Evolutionary conservation across 768 basidiomycete genomes (phyloP), one percentile per base, ranked within the genome.

Genomic region (Thelephora ganbajun): DNA sequence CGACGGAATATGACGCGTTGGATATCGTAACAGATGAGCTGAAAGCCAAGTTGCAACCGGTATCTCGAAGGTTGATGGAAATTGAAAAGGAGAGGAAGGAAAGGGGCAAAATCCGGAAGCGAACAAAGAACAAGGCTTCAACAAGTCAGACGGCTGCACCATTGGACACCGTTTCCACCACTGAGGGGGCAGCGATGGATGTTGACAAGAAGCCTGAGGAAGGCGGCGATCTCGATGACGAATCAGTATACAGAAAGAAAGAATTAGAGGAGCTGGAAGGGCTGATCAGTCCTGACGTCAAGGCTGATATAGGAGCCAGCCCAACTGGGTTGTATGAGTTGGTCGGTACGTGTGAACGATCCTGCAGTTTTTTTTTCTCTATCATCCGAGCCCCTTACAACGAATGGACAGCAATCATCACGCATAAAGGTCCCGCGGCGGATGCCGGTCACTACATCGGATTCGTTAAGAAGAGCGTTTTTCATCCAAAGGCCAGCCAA

Each of bases 391-490:
- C 30, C 14, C 2, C 23, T n/a, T n/a, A n/a, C n/a, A n/a, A n/a
- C n/a, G n/a, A n/a, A 5, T 18, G 18, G 22, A 34, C 57, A 90
- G 91, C 83, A 6, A 85, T 99, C 58, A 80, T 99, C 11, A 94
- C 92, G 18, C 96, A 98, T 73, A 99, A 99, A 63, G 96, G 96
- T 11, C 78, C 92, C 0, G 83, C 83, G 0, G 93, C 96, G 0
- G 96, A 98, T 58, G 79, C 88, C 0, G 94, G 93, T 2, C 94
- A 98, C 64, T 98, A 98, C 59, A 92, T 97, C 19, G 91, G 80
- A 1, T 97, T 83, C 65, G 85, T 83, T 23, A 85, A 86, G 66
- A 87, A 83, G 68, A 76, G 73, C 53, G 74, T 74, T 16, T 78
- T 86, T 66, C 74, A 78, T 49, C 48, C 48, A 33, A 46, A 0